Evolutionary conservation across 2,329 filamentous ascomycete species (phyloP).

Genomic region (Colletotrichum siamense): DNA sequence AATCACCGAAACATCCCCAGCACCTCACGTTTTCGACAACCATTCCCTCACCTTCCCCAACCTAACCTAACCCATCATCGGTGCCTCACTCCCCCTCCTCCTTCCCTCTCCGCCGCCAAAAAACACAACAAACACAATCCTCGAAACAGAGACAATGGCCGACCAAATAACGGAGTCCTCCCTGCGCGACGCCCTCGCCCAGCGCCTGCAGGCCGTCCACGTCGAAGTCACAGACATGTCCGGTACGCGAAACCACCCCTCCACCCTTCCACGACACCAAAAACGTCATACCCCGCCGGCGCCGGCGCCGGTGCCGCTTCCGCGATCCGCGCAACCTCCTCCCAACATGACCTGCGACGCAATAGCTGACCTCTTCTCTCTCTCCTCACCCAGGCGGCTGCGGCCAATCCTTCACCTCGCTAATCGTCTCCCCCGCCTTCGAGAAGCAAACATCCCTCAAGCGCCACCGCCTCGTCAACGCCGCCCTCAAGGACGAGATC

Average conservation of each 20-base stretch:
- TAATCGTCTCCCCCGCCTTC: slow-evolving; percentile 71
- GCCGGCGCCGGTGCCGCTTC: background rate
- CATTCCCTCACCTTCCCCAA: background rate
- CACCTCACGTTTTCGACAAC: slow-evolving; percentile 19
- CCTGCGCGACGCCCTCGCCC: slow-evolving; percentile 71
- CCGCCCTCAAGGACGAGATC: slow-evolving; percentile 84
- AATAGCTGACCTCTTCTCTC: background rate
- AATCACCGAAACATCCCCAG: slow-evolving; percentile 1
- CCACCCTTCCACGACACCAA: background rate
- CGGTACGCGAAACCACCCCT: slow-evolving; percentile 59
- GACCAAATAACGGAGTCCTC: slow-evolving; percentile 74
- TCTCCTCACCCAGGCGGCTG: slow-evolving; percentile 55
- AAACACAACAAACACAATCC: background rate
- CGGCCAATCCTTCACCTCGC: slow-evolving; percentile 64
- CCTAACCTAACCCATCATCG: background rate
- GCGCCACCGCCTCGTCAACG: slow-evolving; percentile 86
- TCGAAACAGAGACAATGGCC: slow-evolving; percentile 44
- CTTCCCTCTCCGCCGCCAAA: background rate
- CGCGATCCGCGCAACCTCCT: background rate
- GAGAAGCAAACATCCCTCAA: slow-evolving; percentile 78
- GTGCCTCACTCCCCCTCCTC: background rate
- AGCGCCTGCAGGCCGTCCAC: slow-evolving; percentile 75
- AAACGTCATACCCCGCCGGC: slow-evolving; percentile 14
- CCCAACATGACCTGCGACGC: background rate
- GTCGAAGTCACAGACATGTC: slow-evolving; percentile 93